Conservation (phyloP, 2,329 filamentous ascomycete genomes). For the Monosporascus ibericus region DNA sequence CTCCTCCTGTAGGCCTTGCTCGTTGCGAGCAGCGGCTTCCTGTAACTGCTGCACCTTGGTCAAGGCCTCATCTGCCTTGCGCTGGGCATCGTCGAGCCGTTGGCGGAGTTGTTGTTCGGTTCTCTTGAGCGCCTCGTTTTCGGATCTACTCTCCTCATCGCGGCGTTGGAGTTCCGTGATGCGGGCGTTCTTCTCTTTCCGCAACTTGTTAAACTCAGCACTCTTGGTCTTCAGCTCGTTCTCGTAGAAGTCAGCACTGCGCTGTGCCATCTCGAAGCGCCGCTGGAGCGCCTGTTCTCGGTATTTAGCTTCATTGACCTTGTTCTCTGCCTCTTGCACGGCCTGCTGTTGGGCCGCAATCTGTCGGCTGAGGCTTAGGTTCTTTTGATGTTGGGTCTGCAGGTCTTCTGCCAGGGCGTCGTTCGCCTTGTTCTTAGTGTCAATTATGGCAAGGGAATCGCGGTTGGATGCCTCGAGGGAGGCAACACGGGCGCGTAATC, state of each 20-base stretch:
- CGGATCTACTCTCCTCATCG: conserved; percentile 77
- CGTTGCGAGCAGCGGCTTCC: conserved; percentile 72
- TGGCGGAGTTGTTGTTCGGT: conserved; percentile 75
- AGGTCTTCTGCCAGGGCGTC: conserved; percentile 82
- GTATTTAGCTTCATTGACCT: conserved; percentile 77
- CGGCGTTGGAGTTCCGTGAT: conserved; percentile 83
- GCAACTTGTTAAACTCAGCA: conserved; percentile 78
- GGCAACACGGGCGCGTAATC: conserved; percentile 74
- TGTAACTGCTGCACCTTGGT: conserved; percentile 78
- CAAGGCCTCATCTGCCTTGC: conserved; percentile 80
- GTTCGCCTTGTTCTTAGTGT: conserved; percentile 82
- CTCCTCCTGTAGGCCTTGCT: conserved; percentile 82
- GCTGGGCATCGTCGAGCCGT: conserved; percentile 75
- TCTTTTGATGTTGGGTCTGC: conserved; percentile 82
- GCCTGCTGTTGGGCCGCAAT: conserved; percentile 76
- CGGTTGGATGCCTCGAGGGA: conserved; percentile 89
- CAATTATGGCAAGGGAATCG: conserved; percentile 81
- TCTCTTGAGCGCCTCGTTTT: conserved; percentile 69
- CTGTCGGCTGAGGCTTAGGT: conserved; percentile 76
- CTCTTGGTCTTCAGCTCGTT: conserved; percentile 86
- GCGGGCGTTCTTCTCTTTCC: conserved; percentile 89
- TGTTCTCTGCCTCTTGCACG: conserved; percentile 74
- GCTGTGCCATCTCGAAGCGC: conserved; percentile 80
- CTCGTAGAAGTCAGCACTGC: conserved; percentile 91
- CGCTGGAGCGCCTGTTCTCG: conserved; percentile 85